Evolutionary conservation across 495 filamentous ascomycete genomes (phyloP).

Genomic region (Neurospora sp.): DNA sequence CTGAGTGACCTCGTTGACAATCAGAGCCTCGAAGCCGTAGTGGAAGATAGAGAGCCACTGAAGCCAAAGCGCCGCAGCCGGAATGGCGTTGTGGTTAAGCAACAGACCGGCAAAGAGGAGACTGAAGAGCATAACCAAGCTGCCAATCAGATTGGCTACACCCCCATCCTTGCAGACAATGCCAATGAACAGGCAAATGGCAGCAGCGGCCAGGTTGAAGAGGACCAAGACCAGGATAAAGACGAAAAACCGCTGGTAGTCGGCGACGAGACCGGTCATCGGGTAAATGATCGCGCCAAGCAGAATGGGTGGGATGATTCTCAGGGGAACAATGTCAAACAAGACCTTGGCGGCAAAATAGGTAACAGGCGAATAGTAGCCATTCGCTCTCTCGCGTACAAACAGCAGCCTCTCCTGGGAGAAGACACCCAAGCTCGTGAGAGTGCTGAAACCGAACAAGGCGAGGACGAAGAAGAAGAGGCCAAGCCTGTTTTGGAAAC

Average conservation of each 20-base stretch:
- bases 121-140: conserved; percentile 95
- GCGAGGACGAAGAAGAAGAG: conserved; percentile 97
- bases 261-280: conserved; percentile 86
- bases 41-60: conserved; percentile 99
- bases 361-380: conserved; percentile 95
- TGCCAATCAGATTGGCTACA: conserved; percentile 93
- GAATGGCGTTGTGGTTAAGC: conserved; percentile 90
- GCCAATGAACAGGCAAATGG: conserved; percentile 91
- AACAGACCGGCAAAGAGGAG: conserved; percentile 87
- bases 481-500: conserved; percentile 97
- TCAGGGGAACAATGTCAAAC: conserved; percentile 89
- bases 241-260: conserved; percentile 74
- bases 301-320: conserved; percentile 89
- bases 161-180: conserved; percentile 85
- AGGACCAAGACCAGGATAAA: conserved; percentile 88
- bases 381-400: conserved; percentile 89
- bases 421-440: conserved; percentile 90
- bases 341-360: conserved; percentile 92
- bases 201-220: conserved; percentile 90
- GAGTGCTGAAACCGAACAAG: conserved; percentile 90
- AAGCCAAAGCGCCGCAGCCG: conserved; percentile 71
- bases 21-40: conserved; percentile 91
- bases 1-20: conserved; percentile 95
- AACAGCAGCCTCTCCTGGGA: conserved; percentile 86
- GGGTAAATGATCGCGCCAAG: conserved; percentile 97